Base-by-base conservation (phyloP, 2,329 filamentous ascomycete genomes). In the Myriosclerotinia curreyana region DNA sequence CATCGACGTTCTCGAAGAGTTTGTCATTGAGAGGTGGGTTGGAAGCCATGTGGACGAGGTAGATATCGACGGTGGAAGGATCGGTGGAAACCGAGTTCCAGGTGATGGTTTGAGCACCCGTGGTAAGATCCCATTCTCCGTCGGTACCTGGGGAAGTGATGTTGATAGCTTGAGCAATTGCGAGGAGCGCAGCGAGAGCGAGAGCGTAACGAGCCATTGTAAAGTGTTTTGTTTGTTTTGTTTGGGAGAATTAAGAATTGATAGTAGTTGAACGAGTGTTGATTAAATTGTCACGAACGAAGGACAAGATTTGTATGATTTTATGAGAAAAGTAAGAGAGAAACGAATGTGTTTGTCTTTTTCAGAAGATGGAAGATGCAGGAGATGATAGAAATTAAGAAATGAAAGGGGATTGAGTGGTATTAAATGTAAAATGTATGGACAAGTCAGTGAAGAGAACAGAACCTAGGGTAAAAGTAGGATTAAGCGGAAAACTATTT, bases 141-240 rank as follows among this genome's bases (percentile, higher is more conserved):
- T 60, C n/a, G 3, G 38, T 60, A 14, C 36, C 22, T 52, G 62
- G 62, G 17, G 62, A 64, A 20, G 62, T 64, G 40, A 64, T 60
- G n/a, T 6, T 60, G 55, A 64, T 60, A 34, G 62, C 62, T 44
- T 64, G 62, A 52, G 62, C 62, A 34, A 64, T 60, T 46, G 62
- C 62, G 55, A 64, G 6, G 38, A 64, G 62, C 44, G 62, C 38
- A 28, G 62, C 31, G 40, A 64, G 20, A 28, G 61, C 44, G 53
- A 63, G 44, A 50, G 52, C 40, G 61, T 63, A 63, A 22, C 61
- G 61, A 34, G 61, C 61, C 61, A 63, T 63, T 63, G 40, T 58
- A 36, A 55, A 31, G 48, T 20, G 2, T 48, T 55, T 22, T n/a
- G 40, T 58, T 58, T 28, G 36, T 15, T 42, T 22, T 11, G 36